These are phyloP conservation scores for Gynostemma pentaphyllum DNA, from an alignment of 306 rosid genomes.

Conservation along the genomic window DNA sequence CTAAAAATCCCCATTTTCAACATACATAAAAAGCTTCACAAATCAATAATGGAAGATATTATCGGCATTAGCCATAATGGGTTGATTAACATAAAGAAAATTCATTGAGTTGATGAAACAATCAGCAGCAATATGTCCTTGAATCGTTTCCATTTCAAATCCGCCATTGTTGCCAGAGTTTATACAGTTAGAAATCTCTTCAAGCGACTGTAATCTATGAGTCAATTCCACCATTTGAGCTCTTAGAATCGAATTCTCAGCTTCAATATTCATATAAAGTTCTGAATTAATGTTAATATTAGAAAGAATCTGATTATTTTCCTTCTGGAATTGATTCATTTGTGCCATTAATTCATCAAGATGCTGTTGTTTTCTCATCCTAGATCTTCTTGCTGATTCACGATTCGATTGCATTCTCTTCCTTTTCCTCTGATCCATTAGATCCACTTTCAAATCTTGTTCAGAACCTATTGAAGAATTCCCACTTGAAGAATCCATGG, in stretches of 20 bases:
- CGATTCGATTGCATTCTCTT: constrained; percentile 77
- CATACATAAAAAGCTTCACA: neutral
- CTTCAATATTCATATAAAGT: constrained; percentile 38
- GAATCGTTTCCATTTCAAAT: constrained; percentile 3
- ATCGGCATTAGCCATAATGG: constrained; percentile 57
- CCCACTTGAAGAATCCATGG: constrained; percentile 59
- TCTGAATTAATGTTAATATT: constrained; percentile 35
- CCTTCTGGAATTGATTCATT: constrained; percentile 24
- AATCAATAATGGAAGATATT: constrained; percentile 40
- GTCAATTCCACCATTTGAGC: constrained; percentile 59
- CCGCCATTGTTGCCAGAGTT: constrained; percentile 15
- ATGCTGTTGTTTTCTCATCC: constrained; percentile 69
- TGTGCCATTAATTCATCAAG: constrained; percentile 46
- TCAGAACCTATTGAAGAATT: constrained; percentile 59
- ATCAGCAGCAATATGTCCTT: constrained; percentile 11
- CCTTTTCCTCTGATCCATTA: constrained; percentile 56
- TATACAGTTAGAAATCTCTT: constrained; percentile 38
- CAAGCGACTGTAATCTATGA: constrained; percentile 56
- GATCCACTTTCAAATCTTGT: constrained; percentile 34
- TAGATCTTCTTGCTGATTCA: constrained; percentile 73
- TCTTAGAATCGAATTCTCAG: constrained; percentile 47
- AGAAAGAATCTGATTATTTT: constrained; percentile 33
- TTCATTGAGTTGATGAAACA: constrained; percentile 37
- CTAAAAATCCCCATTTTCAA: neutral
- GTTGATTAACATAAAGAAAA: constrained; percentile 41